phyloP scores from a whole-genome alignment of 2,329 filamentous ascomycete genomes.

The Fusarium devonianum region DNA sequence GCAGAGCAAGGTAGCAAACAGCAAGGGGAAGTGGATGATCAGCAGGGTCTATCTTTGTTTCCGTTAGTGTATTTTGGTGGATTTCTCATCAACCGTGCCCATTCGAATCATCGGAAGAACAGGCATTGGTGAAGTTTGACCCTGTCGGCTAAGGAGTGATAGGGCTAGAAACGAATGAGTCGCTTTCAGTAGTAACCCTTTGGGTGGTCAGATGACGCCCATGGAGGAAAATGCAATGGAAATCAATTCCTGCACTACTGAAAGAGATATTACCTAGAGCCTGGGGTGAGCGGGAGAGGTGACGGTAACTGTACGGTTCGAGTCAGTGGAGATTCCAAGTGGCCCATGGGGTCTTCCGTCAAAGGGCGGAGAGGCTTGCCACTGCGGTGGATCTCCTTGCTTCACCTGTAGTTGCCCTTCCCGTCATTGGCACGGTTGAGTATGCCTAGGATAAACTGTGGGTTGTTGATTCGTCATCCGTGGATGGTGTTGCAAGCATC shows the following conservation, averaged over 20 bases:
- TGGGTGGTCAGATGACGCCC: no score
- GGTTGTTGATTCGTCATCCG: conserved; percentile 18
- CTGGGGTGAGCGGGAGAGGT: conserved; percentile 27
- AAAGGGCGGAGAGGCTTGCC: conserved; percentile 20
- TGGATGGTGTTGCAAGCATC: conserved; percentile 7
- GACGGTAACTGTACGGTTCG: conserved; percentile 7
- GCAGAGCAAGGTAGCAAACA: conserved; percentile 12
- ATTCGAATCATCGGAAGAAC: not conserved
- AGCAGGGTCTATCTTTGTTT: conserved; percentile 11
- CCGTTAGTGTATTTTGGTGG: conserved; percentile 7
- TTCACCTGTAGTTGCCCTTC: conserved; percentile 22
- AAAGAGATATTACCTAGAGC: conserved; percentile 14
- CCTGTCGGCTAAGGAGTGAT: not conserved
- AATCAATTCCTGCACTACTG: no score
- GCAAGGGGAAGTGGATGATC: conserved; percentile 4
- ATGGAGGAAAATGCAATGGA: no score
- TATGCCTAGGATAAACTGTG: conserved; percentile 14
- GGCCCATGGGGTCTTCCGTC: conserved; percentile 24
- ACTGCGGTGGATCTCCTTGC: conserved; percentile 24
- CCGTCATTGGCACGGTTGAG: conserved; percentile 26
- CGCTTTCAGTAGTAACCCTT: no score
- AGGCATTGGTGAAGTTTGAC: not conserved
- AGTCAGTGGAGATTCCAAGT: conserved; percentile 23
- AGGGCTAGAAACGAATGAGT: conserved; percentile 8
- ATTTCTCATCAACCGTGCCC: not conserved